Evolutionary conservation across 192 early-diverging fungal species (phyloP).

Genomic region (Rhizophagus sp.): DNA sequence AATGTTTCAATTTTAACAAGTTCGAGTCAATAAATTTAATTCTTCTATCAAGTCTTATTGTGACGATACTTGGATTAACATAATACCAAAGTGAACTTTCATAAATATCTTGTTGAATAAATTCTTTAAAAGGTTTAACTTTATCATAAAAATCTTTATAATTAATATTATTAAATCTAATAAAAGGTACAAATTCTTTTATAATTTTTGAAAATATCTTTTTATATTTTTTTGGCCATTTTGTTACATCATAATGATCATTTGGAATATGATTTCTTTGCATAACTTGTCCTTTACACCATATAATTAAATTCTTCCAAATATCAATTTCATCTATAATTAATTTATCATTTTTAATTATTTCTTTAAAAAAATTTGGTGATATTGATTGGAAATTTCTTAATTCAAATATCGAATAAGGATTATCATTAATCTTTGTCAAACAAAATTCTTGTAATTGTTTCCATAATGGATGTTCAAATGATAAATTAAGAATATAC

Average conservation of each 20-base stretch:
- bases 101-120: slow-evolving; percentile 2
- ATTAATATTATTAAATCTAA: not conserved
- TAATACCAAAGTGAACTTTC: not conserved
- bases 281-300: not conserved
- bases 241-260: not conserved
- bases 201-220: not conserved
- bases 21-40: not conserved
- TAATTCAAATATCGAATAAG: not conserved
- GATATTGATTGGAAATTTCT: not conserved
- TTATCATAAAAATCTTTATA: not conserved
- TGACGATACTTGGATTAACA: not conserved
- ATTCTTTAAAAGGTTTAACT: not conserved
- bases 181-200: not conserved
- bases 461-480: not conserved
- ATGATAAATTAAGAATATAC: not conserved
- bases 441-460: not conserved
- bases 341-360: not conserved
- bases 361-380: not conserved
- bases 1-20: not conserved
- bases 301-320: not conserved
- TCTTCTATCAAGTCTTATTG: not conserved
- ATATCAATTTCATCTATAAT: not conserved
- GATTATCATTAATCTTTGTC: not conserved
- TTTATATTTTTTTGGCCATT: not conserved
- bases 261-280: not conserved